Percentiles rank a stretch among this genome's conserved stretches.
Evolutionary conservation across 352 stramenopile species (phyloP).

Genomic region (Pilasporangium apinafurcum): DNA sequence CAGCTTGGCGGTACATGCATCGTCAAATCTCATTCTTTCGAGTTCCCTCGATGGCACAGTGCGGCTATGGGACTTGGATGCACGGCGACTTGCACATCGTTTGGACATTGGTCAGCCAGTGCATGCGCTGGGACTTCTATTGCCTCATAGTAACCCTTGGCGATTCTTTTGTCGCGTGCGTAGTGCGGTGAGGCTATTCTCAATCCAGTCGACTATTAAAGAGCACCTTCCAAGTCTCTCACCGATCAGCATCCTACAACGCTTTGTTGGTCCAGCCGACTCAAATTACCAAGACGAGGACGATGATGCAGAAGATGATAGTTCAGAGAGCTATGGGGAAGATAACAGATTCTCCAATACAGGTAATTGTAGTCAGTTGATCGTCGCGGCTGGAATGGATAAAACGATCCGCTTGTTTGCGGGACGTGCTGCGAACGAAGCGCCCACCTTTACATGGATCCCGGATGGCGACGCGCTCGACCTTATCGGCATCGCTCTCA

Average conservation of each 20-base stretch:
- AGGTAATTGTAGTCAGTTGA: constrained; percentile 21
- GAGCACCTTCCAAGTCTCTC: constrained; percentile 54
- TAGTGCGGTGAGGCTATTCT: constrained; percentile 44
- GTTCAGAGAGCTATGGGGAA: neutral
- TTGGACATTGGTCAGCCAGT: constrained; percentile 44
- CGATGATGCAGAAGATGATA: constrained; percentile 10
- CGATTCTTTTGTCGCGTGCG: constrained; percentile 60
- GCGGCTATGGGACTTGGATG: constrained; percentile 62
- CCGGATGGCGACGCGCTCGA: constrained; percentile 55
- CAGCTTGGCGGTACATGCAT: constrained; percentile 35
- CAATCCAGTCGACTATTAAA: constrained; percentile 63
- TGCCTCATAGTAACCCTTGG: constrained; percentile 21
- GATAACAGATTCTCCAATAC: neutral
- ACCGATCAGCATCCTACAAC: constrained; percentile 48
- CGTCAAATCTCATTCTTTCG: constrained; percentile 53
- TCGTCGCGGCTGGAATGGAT: constrained; percentile 56
- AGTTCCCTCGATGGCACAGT: constrained; percentile 67
- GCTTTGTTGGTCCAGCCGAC: constrained; percentile 23
- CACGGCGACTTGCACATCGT: constrained; percentile 50
- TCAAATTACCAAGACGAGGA: constrained; percentile 6
- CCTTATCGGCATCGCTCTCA: constrained; percentile 53
- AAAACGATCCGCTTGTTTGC: constrained; percentile 61
- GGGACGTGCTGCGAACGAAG: constrained; percentile 35
- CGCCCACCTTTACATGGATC: constrained; percentile 65
- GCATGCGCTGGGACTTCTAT: constrained; percentile 35